phyloP scores from a whole-genome alignment of 345 rosid genomes.

The Citrus glauca region DNA sequence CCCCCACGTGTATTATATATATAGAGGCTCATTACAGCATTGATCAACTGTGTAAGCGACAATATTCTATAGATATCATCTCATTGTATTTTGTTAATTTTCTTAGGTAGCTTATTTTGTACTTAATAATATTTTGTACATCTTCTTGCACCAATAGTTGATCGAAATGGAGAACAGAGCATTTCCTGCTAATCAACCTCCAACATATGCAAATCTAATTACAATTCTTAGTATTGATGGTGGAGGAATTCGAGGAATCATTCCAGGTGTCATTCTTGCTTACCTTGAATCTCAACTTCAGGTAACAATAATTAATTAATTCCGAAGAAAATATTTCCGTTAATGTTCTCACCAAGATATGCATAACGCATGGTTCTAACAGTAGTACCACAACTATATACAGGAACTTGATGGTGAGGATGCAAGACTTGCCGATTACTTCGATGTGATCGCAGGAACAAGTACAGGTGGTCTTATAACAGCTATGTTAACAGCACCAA shows the following conservation, averaged over 20 bases:
- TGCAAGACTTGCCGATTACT: slow-evolving; percentile 65
- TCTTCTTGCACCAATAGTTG: neutral
- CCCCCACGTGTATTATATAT: neutral
- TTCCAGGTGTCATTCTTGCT: slow-evolving; percentile 59
- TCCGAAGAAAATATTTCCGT: neutral
- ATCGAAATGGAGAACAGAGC: slow-evolving; percentile 18
- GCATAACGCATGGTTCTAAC: neutral
- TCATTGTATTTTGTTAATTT: neutral
- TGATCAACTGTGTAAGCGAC: neutral
- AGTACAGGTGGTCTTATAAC: slow-evolving; percentile 75
- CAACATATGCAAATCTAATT: slow-evolving; percentile 46
- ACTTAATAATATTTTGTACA: neutral
- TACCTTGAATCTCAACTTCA: slow-evolving; percentile 76
- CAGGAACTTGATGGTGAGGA: slow-evolving; percentile 58
- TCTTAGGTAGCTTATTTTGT: neutral
- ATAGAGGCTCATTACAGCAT: neutral
- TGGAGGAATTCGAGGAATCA: slow-evolving; percentile 68
- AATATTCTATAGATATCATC: neutral
- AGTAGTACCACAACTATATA: neutral
- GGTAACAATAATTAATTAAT: slow-evolving; percentile 25
- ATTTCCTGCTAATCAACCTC: slow-evolving; percentile 26
- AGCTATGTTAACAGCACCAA: slow-evolving; percentile 56
- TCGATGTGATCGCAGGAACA: slow-evolving; percentile 69
- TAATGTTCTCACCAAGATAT: too few species aligned
- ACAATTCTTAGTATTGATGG: slow-evolving; percentile 76